Percentiles rank a stretch among this genome's conserved stretches.
These are phyloP conservation scores for Wickerhamomyces kurtzmanii DNA, from an alignment of 805 yeast genomes.

Conservation along the genomic window DNA sequence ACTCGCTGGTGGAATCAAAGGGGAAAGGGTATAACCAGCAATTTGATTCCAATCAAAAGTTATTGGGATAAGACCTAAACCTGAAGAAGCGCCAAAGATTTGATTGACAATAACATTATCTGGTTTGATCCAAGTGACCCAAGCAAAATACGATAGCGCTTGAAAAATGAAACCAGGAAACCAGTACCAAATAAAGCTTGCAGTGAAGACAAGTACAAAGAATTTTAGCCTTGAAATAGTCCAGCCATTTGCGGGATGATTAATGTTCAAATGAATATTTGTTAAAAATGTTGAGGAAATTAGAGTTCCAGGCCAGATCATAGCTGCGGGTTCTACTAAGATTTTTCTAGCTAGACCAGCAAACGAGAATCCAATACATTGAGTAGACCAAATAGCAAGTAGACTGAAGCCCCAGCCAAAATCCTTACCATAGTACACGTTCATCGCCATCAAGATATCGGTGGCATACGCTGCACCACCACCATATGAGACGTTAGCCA, in stretches of 20 bases:
- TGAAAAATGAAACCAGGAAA: constrained; percentile 56
- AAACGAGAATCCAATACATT: constrained; percentile 55
- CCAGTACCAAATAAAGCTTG: constrained; percentile 52
- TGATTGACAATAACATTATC: constrained; percentile 50
- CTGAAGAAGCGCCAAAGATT: constrained; percentile 50
- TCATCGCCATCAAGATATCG: constrained; percentile 41
- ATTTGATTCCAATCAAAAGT: constrained; percentile 53
- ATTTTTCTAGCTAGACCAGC: constrained; percentile 53
- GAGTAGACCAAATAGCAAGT: constrained; percentile 44
- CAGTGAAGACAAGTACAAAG: constrained; percentile 30
- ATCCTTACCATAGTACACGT: constrained; percentile 32
- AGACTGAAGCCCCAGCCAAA: constrained; percentile 39
- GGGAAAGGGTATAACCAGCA: constrained; percentile 34
- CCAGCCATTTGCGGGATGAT: constrained; percentile 64
- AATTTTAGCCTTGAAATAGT: constrained; percentile 37
- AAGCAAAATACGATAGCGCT: constrained; percentile 50
- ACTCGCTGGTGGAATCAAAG: constrained; percentile 51
- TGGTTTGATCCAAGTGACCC: constrained; percentile 25
- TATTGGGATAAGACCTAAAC: constrained; percentile 44
- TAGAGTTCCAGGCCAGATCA: constrained; percentile 56
- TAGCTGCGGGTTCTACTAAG: constrained; percentile 49
- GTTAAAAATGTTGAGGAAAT: constrained; percentile 34
- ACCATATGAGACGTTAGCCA: constrained; percentile 31
- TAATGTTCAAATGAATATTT: no score
- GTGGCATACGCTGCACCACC: constrained; percentile 44